A percentile compares a stretch with the other conserved stretches of the same genome.
phyloP scores from a whole-genome alignment of 2,329 filamentous ascomycete genomes.

The Knoxdaviesia proteae region DNA sequence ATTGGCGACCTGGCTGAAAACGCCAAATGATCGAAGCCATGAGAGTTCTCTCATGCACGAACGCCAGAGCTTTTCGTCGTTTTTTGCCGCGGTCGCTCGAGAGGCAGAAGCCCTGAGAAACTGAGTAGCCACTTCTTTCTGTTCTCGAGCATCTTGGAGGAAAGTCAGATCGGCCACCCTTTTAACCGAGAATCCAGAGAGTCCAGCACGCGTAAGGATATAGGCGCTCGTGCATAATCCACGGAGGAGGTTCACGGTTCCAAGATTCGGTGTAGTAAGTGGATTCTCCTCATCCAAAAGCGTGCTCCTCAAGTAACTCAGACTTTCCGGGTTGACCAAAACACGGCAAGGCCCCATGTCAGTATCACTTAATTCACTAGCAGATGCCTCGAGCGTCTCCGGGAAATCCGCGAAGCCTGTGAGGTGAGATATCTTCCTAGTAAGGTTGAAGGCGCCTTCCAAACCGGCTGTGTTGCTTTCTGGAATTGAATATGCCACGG shows the following conservation, averaged over 20 bases:
- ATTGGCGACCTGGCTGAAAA: slow-evolving; percentile 38
- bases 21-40: slow-evolving; percentile 53
- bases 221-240: slow-evolving; percentile 41
- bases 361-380: too few relatives aligned
- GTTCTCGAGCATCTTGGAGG: slow-evolving; percentile 40
- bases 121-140: slow-evolving; percentile 35
- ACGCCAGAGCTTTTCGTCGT: slow-evolving; percentile 44
- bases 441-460: too few relatives aligned
- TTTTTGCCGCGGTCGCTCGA: slow-evolving; percentile 24
- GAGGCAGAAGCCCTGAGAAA: slow-evolving; percentile 30
- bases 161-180: slow-evolving; percentile 42
- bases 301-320: slow-evolving; percentile 24
- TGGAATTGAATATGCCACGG: too few relatives aligned
- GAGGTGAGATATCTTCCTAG: too few relatives aligned
- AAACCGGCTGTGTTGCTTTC: too few relatives aligned
- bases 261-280: slow-evolving; percentile 38
- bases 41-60: slow-evolving; percentile 41
- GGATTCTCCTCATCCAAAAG: slow-evolving; percentile 39
- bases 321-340: slow-evolving; percentile 19
- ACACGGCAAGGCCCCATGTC: not conserved
- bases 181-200: slow-evolving; percentile 24
- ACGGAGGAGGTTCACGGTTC: slow-evolving; percentile 37
- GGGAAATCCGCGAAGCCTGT: too few relatives aligned
- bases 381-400: too few relatives aligned
- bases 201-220: slow-evolving; percentile 29